Conservation (phyloP, 108 stramenopile genomes). For the Chaetoceros tenuissimus region DNA sequence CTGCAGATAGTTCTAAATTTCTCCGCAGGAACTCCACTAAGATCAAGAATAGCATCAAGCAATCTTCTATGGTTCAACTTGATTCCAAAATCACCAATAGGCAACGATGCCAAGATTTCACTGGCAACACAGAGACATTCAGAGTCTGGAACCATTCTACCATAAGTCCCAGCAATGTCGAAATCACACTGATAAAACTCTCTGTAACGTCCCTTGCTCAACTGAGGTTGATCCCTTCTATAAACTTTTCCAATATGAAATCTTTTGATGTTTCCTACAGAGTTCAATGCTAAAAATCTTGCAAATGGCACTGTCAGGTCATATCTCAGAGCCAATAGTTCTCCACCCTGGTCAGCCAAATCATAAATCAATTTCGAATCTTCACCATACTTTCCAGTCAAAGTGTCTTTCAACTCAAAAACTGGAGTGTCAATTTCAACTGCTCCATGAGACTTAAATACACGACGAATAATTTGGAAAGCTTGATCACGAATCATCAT, state of each 20-base stretch:
- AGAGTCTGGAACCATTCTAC: slow-evolving; percentile 82
- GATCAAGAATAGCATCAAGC: slow-evolving; percentile 82
- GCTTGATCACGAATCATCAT: slow-evolving; percentile 85
- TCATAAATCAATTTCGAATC: slow-evolving; percentile 89
- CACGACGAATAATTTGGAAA: slow-evolving; percentile 70
- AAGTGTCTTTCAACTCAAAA: slow-evolving; percentile 83
- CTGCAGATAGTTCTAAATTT: slow-evolving; percentile 88
- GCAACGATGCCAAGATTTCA: slow-evolving; percentile 75
- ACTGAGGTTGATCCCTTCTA: slow-evolving; percentile 76
- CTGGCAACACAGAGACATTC: slow-evolving; percentile 80
- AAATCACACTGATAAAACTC: slow-evolving; percentile 96
- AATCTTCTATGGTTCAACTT: slow-evolving; percentile 87
- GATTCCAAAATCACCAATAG: slow-evolving; percentile 82
- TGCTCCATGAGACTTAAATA: slow-evolving; percentile 88
- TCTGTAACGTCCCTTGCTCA: slow-evolving; percentile 78
- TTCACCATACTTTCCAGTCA: slow-evolving; percentile 93
- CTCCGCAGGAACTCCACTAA: slow-evolving; percentile 81
- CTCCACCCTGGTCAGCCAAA: slow-evolving; percentile 88
- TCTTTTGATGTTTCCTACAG: slow-evolving; percentile 85
- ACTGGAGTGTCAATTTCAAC: slow-evolving; percentile 93
- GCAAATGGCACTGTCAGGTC: slow-evolving; percentile 93
- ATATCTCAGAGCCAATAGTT: slow-evolving; percentile 69
- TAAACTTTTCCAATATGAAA: slow-evolving; percentile 90
- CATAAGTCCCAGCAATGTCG: slow-evolving; percentile 73
- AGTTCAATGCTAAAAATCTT: slow-evolving; percentile 77